Percentiles rank a stretch among this genome's conserved stretches.
Conservation (phyloP, 2,329 filamentous ascomycete genomes). For the Whalleya microplaca region DNA sequence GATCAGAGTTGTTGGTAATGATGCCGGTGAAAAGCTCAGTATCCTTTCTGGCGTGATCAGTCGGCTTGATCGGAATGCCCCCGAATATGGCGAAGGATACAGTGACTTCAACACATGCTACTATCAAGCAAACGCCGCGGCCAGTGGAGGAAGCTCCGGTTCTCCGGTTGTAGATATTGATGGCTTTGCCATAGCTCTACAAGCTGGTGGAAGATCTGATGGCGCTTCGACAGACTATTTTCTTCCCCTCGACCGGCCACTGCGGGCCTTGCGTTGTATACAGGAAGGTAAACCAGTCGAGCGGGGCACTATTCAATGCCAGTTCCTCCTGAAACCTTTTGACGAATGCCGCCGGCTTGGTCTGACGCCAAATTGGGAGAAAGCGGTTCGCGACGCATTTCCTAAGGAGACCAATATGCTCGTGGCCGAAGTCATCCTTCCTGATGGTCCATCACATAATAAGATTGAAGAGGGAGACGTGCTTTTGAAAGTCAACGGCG, state of each 20-base stretch:
- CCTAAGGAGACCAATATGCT: conserved; percentile 96
- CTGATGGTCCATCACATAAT: conserved; percentile 81
- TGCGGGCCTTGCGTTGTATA: conserved; percentile 85
- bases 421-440: conserved; percentile 92
- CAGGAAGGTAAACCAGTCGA: conserved; percentile 74
- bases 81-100: conserved; percentile 97
- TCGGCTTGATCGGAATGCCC: conserved; percentile 92
- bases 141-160: conserved; percentile 96
- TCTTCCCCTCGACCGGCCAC: conserved; percentile 85
- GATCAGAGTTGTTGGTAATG: conserved; percentile 96
- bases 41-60: conserved; percentile 98
- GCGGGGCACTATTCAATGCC: conserved; percentile 96
- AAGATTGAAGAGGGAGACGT: conserved; percentile 96
- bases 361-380: conserved; percentile 83
- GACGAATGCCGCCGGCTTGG: conserved; percentile 94
- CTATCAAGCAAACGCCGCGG: conserved; percentile 96
- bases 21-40: conserved; percentile 97
- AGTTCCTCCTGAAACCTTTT: conserved; percentile 96
- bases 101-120: conserved; percentile 97
- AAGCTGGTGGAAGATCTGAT: conserved; percentile 91
- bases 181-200: conserved; percentile 86
- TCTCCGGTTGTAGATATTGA: conserved; percentile 97
- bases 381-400: conserved; percentile 78
- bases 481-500: conserved; percentile 87
- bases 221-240: conserved; percentile 98